phyloP scores from a whole-genome alignment of 192 early-diverging fungal genomes.

The Spizellomyces sp. region DNA sequence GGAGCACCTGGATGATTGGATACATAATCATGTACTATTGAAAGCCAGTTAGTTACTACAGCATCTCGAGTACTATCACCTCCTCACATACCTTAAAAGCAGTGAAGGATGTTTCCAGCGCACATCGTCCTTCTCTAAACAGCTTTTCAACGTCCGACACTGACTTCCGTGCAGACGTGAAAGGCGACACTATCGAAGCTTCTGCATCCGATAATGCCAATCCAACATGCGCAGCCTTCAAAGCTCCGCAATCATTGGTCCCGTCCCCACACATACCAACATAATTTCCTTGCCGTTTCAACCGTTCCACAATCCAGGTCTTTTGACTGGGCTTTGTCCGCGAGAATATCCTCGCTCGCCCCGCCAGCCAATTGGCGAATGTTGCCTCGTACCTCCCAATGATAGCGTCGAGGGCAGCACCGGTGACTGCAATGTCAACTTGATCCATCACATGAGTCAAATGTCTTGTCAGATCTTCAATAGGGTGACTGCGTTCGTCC shows the following conservation, averaged over 20 bases:
- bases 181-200: slow-evolving; percentile 87
- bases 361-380: slow-evolving; percentile 52
- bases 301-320: slow-evolving; percentile 66
- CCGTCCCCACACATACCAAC: slow-evolving; percentile 88
- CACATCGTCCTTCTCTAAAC: slow-evolving; percentile 74
- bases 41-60: too few relatives aligned
- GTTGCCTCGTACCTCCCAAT: slow-evolving; percentile 32
- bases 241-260: slow-evolving; percentile 79
- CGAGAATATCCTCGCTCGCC: slow-evolving; percentile 71
- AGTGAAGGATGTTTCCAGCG: slow-evolving; percentile 75
- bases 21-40: slow-evolving; percentile 55
- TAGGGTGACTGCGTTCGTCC: slow-evolving; percentile 4
- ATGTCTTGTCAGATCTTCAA: slow-evolving; percentile 15
- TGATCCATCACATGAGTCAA: slow-evolving; percentile 15
- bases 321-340: slow-evolving; percentile 81
- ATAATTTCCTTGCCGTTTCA: slow-evolving; percentile 71
- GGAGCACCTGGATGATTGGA: slow-evolving; percentile 49
- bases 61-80: too few relatives aligned
- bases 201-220: slow-evolving; percentile 80
- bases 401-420: slow-evolving; percentile 65
- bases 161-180: slow-evolving; percentile 65
- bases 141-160: slow-evolving; percentile 60
- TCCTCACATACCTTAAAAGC: slow-evolving; percentile 58
- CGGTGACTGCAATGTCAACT: slow-evolving; percentile 71
- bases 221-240: slow-evolving; percentile 85